Evolutionary conservation across 2,329 filamentous ascomycete species (phyloP).

Genomic region (Fusarium chuoi): DNA sequence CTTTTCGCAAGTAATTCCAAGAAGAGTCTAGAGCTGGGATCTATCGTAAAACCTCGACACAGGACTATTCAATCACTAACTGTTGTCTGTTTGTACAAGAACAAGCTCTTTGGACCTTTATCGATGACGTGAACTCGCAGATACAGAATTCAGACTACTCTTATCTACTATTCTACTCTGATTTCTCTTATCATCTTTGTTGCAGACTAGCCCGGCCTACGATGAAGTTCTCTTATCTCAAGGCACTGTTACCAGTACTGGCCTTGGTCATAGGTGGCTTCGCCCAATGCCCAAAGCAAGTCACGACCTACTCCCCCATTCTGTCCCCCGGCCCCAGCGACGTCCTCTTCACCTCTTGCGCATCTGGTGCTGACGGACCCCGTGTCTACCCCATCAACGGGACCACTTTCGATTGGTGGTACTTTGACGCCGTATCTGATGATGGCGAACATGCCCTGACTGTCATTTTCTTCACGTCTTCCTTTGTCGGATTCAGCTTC

Average conservation of each 20-base stretch:
- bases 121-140: background rate
- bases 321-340: background rate
- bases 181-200: background rate
- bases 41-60: background rate
- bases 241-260: background rate
- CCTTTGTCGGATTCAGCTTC: background rate
- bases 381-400: background rate
- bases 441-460: background rate
- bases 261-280: background rate
- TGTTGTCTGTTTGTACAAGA: background rate
- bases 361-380: background rate
- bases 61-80: accelerated
- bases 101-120: background rate
- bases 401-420: background rate
- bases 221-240: background rate
- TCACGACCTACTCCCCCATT: background rate
- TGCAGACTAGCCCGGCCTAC: background rate
- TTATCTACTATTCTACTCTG: background rate
- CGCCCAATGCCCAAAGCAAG: background rate
- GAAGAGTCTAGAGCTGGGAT: background rate
- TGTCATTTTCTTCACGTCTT: background rate
- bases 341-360: background rate
- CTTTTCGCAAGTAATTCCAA: background rate
- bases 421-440: background rate
- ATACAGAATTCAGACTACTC: accelerated